A percentile compares a stretch with the other conserved stretches of the same genome.
Conservation (phyloP, 331 rosid genomes). For the Dryas integrifolia region DNA sequence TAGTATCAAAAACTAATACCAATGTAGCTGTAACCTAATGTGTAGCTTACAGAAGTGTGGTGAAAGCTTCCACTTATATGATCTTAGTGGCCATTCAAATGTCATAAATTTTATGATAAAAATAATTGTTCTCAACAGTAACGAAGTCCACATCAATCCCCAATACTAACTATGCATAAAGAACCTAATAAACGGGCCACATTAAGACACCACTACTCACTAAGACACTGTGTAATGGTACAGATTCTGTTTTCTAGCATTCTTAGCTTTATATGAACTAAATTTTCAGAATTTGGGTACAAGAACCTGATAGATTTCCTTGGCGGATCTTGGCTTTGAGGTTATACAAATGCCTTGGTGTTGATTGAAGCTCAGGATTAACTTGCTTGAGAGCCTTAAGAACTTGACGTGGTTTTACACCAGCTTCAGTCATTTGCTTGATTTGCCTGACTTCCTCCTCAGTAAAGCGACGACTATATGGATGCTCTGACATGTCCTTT, state of each 20-base stretch:
- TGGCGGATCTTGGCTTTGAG: conserved; percentile 80
- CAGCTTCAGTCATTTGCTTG: conserved; percentile 70
- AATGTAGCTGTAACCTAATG: conserved; percentile 5
- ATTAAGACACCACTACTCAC: neutral
- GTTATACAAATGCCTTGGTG: conserved; percentile 79
- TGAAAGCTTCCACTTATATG: neutral
- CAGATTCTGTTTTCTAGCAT: conserved; percentile 13
- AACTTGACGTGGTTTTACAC: conserved; percentile 72
- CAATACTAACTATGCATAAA: neutral
- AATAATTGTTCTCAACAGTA: conserved; percentile 4
- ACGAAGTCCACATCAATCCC: conserved; percentile 13
- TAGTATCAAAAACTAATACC: neutral
- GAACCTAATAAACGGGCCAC: neutral
- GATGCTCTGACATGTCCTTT: conserved; percentile 79
- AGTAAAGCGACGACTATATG: conserved; percentile 69
- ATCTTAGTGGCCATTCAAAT: neutral
- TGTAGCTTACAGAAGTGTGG: neutral
- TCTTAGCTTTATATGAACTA: conserved; percentile 9
- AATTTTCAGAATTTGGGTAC: conserved; percentile 19
- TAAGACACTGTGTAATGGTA: neutral
- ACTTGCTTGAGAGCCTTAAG: conserved; percentile 70
- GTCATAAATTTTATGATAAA: neutral
- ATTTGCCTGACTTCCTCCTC: conserved; percentile 70
- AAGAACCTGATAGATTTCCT: conserved; percentile 67
- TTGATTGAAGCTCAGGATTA: conserved; percentile 71